Evolutionary conservation across 2,329 filamentous ascomycete species (phyloP).

Genomic region (Talaromyces sp.): DNA sequence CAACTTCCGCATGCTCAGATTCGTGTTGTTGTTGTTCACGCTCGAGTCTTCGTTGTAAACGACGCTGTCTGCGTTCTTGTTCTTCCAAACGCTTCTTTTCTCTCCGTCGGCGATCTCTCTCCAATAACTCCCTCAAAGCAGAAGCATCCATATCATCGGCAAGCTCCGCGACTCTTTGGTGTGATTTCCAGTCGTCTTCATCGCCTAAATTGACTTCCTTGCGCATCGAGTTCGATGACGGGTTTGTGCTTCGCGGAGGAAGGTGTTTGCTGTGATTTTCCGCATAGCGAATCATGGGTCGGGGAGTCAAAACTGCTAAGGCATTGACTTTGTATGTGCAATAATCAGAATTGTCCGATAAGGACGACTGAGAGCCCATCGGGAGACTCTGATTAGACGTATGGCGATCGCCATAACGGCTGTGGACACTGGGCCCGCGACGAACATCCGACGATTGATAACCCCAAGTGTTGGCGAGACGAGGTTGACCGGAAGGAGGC

Average conservation of each 20-base stretch:
- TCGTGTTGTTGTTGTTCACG: constrained; percentile 47
- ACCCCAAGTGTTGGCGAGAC: constrained; percentile 56
- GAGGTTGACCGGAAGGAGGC: constrained; percentile 52
- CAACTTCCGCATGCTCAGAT: background rate
- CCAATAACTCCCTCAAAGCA: constrained; percentile 81
- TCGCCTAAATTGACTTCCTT: constrained; percentile 51
- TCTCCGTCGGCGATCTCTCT: constrained; percentile 74
- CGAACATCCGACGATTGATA: constrained; percentile 60
- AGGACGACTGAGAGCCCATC: constrained; percentile 64
- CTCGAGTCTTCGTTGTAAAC: constrained; percentile 44
- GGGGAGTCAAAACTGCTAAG: constrained; percentile 74
- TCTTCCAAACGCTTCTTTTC: constrained; percentile 71
- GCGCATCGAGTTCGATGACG: constrained; percentile 46
- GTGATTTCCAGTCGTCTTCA: constrained; percentile 58
- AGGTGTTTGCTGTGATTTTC: constrained; percentile 52
- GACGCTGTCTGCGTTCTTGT: constrained; percentile 54
- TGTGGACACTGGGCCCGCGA: constrained; percentile 55
- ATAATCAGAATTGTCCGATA: constrained; percentile 69
- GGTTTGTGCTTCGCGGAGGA: constrained; percentile 42
- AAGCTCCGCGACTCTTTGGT: constrained; percentile 60
- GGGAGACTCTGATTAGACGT: constrained; percentile 72
- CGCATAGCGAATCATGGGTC: constrained; percentile 74
- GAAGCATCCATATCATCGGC: constrained; percentile 82
- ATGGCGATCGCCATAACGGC: constrained; percentile 55
- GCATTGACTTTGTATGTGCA: constrained; percentile 74